Evolutionary conservation across 805 yeast genomes (phyloP), one percentile per base, ranked within the genome.

Genomic region (Barnettozyma salicaria): DNA sequence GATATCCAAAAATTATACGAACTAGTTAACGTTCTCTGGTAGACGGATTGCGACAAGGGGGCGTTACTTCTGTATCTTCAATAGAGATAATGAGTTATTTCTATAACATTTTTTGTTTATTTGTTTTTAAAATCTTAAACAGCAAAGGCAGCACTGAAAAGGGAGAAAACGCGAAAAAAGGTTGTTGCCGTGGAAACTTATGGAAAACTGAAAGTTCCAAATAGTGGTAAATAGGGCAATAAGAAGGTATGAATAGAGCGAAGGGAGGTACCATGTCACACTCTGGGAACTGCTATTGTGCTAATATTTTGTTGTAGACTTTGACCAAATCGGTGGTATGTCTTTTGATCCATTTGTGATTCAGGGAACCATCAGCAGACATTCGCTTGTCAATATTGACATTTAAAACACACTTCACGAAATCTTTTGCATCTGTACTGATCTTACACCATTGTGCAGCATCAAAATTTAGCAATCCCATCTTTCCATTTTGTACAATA

Each of bases 291-390:
- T 19, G 19, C 9, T 38, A 36, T 19, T 36, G 30, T 6, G 4
- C 25, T n/a, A 45, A 19, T 35, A 50, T 60, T 39, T 59, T 59
- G 1, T 50, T 35, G 44, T 71, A 72, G 8, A 68, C 55, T 27
- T 47, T 53, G 14, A 51, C 49, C 28, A 72, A 51, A 42, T 64
- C 64, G 5, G 34, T 37, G 9, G 27, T 27, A 43, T 72, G 72
- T 29, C 59, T 57, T 24, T 52, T 46, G 12, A 78, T 61, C 85
- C 84, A 78, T 0, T 47, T 44, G 43, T 67, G 72, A 4, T 49
- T 30, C n/a, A 72, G 58, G 34, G 76, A 67, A 6, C 60, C 63
- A 1, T 46, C 40, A 20, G 67, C 61, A 32, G 58, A 58, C 30
- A 58, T 50, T 24, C 83, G 52, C 22, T 58, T 45, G 0, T 31